Evolutionary conservation across 129 eudicot genomes (phyloP), one percentile per base, ranked within the genome.

Genomic region (Tanacetum coccineum): DNA sequence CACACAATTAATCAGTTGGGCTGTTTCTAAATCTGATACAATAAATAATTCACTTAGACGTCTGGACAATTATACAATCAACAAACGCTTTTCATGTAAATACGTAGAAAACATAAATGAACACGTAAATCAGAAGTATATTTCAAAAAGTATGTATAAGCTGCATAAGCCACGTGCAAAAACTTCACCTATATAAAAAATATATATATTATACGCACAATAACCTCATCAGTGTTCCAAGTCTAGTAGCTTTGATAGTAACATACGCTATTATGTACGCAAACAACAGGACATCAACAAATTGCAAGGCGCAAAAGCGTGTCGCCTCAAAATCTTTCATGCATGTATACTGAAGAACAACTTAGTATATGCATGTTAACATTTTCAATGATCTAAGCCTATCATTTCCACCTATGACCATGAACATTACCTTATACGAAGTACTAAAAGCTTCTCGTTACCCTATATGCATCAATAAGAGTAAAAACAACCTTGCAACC

Each of bases 41-140:
- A 19, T 45, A n/a, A n/a, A n/a, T n/a, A n/a, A n/a, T 5, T 6
- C 48, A 42, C 55, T 48, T 18, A 15, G 14, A 45, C 50, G 19
- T 45, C 26, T 64, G 25, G 22, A 32, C 14, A 17, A 64, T 55
- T 13, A 73, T 50, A 51, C 21, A 71, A 5, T 26, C 20, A 59
- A 46, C 59, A 28, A 2, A 6, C 10, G 17, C 59, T 70, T n/a
- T 12, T 9, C 13, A 57, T 47, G 25, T 17, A 32, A 22, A 64
- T 72, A 22, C 1, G 10, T 20, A 22, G 17, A 53, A 9, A 73
- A 44, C 42, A 26, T 25, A 55, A 18, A 36, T 39, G 2, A 52
- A 47, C 8, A 30, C 2, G 12, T 45, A 10, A 66, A 32, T 22
- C 13, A 21, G 11, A 66, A 47, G 25, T 47, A 13, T 14, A 28